These are phyloP conservation scores for Ophiocordyceps sinensis DNA, from an alignment of 2,329 filamentous ascomycete genomes.

Conservation along the genomic window DNA sequence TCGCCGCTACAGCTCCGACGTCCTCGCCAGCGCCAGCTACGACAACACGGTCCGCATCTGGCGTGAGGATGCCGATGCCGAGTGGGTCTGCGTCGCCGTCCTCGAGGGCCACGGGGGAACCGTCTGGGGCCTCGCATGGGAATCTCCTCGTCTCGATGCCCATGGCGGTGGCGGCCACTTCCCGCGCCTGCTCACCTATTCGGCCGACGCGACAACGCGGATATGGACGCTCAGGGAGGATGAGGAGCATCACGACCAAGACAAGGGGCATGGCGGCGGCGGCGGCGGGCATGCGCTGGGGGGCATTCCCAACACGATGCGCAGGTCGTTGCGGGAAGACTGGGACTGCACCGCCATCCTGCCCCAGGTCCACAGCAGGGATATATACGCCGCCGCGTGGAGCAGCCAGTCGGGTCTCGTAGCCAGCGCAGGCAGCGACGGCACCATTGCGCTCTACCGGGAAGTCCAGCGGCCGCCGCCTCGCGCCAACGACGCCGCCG, in stretches of 20 bases:
- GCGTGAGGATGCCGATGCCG: conserved; percentile 73
- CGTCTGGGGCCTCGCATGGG: conserved; percentile 80
- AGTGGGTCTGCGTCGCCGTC: conserved; percentile 82
- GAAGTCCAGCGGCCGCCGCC: conserved; percentile 32
- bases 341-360: conserved; percentile 71
- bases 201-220: conserved; percentile 66
- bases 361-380: conserved; percentile 60
- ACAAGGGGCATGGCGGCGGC: conserved; percentile 9
- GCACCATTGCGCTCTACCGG: conserved; percentile 63
- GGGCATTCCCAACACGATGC: conserved; percentile 81
- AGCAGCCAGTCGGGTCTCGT: conserved; percentile 62
- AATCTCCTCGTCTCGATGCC: conserved; percentile 23
- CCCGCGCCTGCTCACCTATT: conserved; percentile 63
- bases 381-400: conserved; percentile 79
- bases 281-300: conserved; percentile 29
- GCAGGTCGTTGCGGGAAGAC: conserved; percentile 60
- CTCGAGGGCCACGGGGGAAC: conserved; percentile 72
- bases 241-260: conserved; percentile 28
- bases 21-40: conserved; percentile 83
- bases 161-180: conserved; percentile 18
- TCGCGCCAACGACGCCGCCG: conserved; percentile 4
- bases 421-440: conserved; percentile 83
- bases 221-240: conserved; percentile 59
- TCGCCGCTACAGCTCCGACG: conserved; percentile 44
- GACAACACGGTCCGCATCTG: conserved; percentile 84